Conservation (phyloP, 2,329 filamentous ascomycete species). For the Fusarium udum region DNA sequence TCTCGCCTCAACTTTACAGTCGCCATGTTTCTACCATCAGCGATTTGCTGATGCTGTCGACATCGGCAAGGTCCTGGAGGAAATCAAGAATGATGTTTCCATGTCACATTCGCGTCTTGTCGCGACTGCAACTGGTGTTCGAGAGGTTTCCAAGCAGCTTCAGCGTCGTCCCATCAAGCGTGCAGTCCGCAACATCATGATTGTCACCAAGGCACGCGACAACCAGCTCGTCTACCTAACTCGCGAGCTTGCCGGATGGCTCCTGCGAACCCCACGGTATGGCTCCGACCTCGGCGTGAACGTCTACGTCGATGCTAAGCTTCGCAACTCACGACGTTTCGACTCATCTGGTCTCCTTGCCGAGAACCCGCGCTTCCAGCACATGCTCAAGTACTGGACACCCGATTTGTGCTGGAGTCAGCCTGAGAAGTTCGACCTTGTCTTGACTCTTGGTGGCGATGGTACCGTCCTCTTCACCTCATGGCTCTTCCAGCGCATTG, state of each 20-base stretch:
- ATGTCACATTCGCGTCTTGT: conserved; percentile 94
- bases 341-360: conserved; percentile 76
- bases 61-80: conserved; percentile 92
- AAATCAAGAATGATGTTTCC: conserved; percentile 88
- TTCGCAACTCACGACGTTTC: conserved; percentile 88
- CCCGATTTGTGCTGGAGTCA: conserved; percentile 94
- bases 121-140: conserved; percentile 92
- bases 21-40: conserved; percentile 97
- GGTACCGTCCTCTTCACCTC: conserved; percentile 89
- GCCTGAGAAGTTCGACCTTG: conserved; percentile 95
- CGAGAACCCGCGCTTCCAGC: conserved; percentile 77
- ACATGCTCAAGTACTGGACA: conserved; percentile 95
- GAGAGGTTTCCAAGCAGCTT: conserved; percentile 94
- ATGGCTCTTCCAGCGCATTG: conserved; percentile 91
- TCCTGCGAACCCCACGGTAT: conserved; percentile 88
- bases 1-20: conserved; percentile 69
- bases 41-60: conserved; percentile 96
- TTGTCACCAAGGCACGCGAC: conserved; percentile 96
- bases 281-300: conserved; percentile 90
- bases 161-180: conserved; percentile 91
- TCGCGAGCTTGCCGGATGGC: conserved; percentile 85
- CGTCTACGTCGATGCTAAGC: conserved; percentile 97
- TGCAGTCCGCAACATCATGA: conserved; percentile 95
- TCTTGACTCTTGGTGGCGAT: conserved; percentile 86
- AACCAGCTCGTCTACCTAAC: conserved; percentile 92